These are phyloP conservation scores for Linanthus parryae DNA, from an alignment of 148 eudicot species.

Conservation along the genomic window DNA sequence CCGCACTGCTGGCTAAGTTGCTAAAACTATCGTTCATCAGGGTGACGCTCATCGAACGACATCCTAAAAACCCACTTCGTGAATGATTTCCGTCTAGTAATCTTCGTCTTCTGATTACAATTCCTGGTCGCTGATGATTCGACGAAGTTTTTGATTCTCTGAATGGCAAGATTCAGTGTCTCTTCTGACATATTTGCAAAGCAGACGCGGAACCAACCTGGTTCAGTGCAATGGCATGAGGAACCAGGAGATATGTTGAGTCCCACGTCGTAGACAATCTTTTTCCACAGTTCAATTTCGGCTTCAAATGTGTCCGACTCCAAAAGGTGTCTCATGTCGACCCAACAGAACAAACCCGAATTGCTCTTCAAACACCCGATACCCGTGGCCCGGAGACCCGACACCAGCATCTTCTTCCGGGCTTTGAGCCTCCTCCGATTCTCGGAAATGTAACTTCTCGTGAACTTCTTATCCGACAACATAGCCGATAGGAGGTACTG, in stretches of 20 bases:
- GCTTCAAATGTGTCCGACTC: conserved; percentile 43
- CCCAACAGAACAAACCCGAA: conserved; percentile 76
- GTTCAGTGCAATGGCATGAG: conserved; percentile 70
- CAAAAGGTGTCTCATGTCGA: conserved; percentile 55
- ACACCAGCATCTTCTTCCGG: conserved; percentile 31
- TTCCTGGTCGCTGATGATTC: conserved; percentile 11
- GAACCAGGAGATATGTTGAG: conserved; percentile 75
- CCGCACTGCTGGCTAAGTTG: too few relatives aligned
- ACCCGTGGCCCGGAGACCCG: conserved; percentile 45
- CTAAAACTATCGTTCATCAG: conserved; percentile 41
- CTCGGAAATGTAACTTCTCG: conserved; percentile 26
- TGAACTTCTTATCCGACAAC: conserved; percentile 52
- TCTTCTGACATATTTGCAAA: conserved; percentile 64
- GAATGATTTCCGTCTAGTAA: conserved; percentile 43
- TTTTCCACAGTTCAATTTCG: conserved; percentile 74
- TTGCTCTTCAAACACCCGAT: conserved; percentile 48
- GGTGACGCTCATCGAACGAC: conserved; percentile 47
- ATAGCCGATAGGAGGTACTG: conserved; percentile 61
- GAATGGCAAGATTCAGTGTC: conserved; percentile 45
- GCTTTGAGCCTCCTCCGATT: conserved; percentile 37
- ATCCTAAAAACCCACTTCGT: conserved; percentile 73
- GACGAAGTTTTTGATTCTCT: conserved; percentile 42
- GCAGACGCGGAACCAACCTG: conserved; percentile 82
- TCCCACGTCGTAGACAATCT: conserved; percentile 46
- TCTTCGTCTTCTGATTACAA: conserved; percentile 19